A percentile compares a stretch with the other conserved stretches of the same genome.
Conservation (phyloP, 805 yeast genomes). For the Barnettozyma botsteinii region DNA sequence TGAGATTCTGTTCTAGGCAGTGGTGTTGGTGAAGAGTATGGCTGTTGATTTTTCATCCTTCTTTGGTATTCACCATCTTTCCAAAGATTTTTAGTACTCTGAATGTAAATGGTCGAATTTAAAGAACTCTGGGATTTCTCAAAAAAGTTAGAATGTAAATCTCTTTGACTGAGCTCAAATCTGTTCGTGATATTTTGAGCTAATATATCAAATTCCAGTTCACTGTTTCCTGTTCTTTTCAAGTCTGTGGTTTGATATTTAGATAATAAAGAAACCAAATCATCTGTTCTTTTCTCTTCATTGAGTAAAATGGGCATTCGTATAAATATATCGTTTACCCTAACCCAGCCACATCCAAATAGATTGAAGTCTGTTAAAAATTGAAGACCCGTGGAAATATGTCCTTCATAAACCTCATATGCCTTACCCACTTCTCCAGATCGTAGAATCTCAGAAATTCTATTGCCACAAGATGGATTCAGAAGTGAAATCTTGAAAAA, state of each 20-base stretch:
- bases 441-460: slow-evolving; percentile 47
- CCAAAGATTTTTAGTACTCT: slow-evolving; percentile 51
- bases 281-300: slow-evolving; percentile 27
- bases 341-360: slow-evolving; percentile 79
- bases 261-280: slow-evolving; percentile 30
- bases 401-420: slow-evolving; percentile 66
- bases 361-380: slow-evolving; percentile 79
- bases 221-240: slow-evolving; percentile 54
- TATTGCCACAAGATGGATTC: slow-evolving; percentile 52
- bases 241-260: slow-evolving; percentile 22
- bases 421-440: slow-evolving; percentile 36
- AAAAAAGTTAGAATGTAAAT: slow-evolving; percentile 45
- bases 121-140: slow-evolving; percentile 27
- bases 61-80: slow-evolving; percentile 53
- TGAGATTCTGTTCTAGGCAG: slow-evolving; percentile 23
- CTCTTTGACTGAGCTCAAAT: slow-evolving; percentile 34
- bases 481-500: slow-evolving; percentile 65
- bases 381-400: slow-evolving; percentile 71
- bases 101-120: slow-evolving; percentile 26
- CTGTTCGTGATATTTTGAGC: slow-evolving; percentile 61
- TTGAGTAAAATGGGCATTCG: slow-evolving; percentile 48
- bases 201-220: slow-evolving; percentile 66
- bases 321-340: slow-evolving; percentile 41
- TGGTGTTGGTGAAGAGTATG: slow-evolving; percentile 24
- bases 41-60: slow-evolving; percentile 31